phyloP scores from a whole-genome alignment of 1,284 basidiomycete genomes.

The Papiliotrema terrestris region DNA sequence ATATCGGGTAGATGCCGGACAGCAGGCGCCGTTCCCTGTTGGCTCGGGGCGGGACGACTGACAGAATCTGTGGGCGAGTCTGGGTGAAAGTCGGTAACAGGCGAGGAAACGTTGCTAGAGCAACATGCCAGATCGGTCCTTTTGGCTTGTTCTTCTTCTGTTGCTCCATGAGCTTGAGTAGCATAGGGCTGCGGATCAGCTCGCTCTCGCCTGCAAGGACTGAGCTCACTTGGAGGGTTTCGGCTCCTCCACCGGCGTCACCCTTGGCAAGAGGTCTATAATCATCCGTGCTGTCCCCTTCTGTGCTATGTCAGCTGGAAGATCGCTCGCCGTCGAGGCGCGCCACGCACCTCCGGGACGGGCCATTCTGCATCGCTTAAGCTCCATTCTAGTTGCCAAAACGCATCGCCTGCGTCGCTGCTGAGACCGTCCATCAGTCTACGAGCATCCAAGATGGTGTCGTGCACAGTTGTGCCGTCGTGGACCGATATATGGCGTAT shows the following conservation, averaged over 20 bases:
- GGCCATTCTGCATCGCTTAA: neutral
- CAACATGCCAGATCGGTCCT: constrained; percentile 16
- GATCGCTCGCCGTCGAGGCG: neutral
- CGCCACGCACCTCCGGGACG: neutral
- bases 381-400: constrained; percentile 19
- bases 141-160: neutral
- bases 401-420: constrained; percentile 7
- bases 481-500: constrained; percentile 40
- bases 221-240: constrained; percentile 34
- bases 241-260: constrained; percentile 39
- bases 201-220: neutral
- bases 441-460: neutral
- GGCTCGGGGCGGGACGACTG: constrained; percentile 8
- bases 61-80: constrained; percentile 23
- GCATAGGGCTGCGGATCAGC: constrained; percentile 16
- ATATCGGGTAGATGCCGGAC: constrained; percentile 29
- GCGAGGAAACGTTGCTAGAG: constrained; percentile 26
- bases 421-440: neutral
- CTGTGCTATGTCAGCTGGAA: constrained; percentile 10
- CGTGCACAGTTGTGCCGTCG: constrained; percentile 27
- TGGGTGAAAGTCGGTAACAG: constrained; percentile 23
- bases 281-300: constrained; percentile 33
- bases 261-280: constrained; percentile 35
- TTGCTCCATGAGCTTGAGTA: constrained; percentile 15
- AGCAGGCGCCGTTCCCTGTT: constrained; percentile 12